Evolutionary conservation across 768 basidiomycete genomes (phyloP).

Genomic region (Suillus ampliporus): DNA sequence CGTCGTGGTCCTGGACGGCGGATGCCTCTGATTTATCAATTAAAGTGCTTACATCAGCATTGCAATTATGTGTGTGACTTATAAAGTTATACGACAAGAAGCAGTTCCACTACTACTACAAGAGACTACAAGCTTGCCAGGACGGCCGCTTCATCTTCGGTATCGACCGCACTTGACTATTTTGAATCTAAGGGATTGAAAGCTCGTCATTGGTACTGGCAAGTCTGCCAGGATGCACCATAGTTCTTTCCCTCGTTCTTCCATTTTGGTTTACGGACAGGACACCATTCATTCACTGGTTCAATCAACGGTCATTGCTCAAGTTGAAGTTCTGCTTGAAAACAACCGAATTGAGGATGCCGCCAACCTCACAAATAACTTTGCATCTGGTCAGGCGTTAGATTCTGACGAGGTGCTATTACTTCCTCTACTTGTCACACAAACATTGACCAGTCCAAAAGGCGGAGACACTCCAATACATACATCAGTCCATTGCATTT

Average conservation of each 20-base stretch:
- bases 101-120: no score
- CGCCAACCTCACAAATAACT: constrained; percentile 60
- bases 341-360: constrained; percentile 70
- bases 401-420: constrained; percentile 2
- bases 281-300: constrained; percentile 70
- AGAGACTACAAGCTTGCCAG: neutral
- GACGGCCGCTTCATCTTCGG: neutral
- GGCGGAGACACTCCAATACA: constrained; percentile 73
- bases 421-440: constrained; percentile 16
- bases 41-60: neutral
- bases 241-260: constrained; percentile 66
- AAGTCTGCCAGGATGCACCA: constrained; percentile 24
- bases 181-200: neutral
- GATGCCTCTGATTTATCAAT: neutral
- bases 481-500: constrained; percentile 84
- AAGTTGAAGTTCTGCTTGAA: constrained; percentile 71
- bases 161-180: neutral
- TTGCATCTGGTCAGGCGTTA: constrained; percentile 61
- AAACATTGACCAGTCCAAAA: constrained; percentile 29
- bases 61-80: neutral
- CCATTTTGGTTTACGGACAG: constrained; percentile 64
- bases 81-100: no score
- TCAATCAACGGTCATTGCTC: constrained; percentile 73
- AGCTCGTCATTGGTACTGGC: neutral
- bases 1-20: neutral